Evolutionary conservation across 2,329 filamentous ascomycete species (phyloP), one percentile per base, ranked within the genome.

Genomic region (Sporothrix sp.): DNA sequence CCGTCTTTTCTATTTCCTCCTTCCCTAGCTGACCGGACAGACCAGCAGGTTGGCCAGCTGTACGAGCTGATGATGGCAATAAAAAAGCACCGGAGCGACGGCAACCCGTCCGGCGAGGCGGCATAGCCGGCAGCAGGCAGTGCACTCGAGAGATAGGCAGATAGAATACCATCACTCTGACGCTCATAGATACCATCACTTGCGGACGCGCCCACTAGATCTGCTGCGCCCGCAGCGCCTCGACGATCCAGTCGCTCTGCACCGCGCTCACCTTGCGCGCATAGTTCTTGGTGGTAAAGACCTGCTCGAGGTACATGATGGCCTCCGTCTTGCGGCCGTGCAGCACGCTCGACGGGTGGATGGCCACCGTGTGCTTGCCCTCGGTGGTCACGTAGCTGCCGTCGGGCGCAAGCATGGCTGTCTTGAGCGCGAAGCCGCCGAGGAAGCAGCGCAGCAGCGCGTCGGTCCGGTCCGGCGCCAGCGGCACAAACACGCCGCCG

Each of bases 41-140:
- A 97, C 64, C 85, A 97, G 65, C 93, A 98, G 69, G 73, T 97
- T 48, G 87, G 84, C 1, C 93, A 98, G 66, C 70, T 98, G 58
- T 96, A 96, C 63, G 91, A 97, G 64, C 72, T 98, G 51, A 94
- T 96, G 88, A 78, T 85, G 65, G 79, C 87, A 2, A 94, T 95
- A 52, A 67, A 68, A 56, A 72, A 72, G 54, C 64, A 58, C 56
- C 63, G 56, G 18, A 53, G 54, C 40, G 55, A 55, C 3, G 57
- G 42, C 2, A 54, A 36, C 28, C 28, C 45, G 4, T 49, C 39
- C 3, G 54, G 42, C 1, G 45, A 43, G n/a, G n/a, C n/a, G n/a
- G n/a, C n/a, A n/a, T n/a, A n/a, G n/a, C n/a, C n/a, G n/a, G n/a
- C n/a, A n/a, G n/a, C n/a, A n/a, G n/a, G n/a, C n/a, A n/a, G n/a